Evolutionary conservation across 1,139 yeast species (phyloP).

Genomic region (Blastobotrys illinoisensis): DNA sequence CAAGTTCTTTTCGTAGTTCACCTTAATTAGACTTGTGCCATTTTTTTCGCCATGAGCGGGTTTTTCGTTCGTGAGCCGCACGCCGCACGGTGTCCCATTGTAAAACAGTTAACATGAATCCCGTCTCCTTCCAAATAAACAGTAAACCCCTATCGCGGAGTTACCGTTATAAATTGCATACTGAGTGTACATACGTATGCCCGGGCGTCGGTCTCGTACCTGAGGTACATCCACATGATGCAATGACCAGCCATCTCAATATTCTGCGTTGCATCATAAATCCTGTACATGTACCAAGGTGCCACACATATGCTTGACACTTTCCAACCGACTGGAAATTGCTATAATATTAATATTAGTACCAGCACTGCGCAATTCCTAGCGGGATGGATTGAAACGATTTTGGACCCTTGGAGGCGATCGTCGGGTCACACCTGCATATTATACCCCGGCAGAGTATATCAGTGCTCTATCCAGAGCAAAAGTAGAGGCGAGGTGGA

Average conservation of each 20-base stretch:
- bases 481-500: not conserved
- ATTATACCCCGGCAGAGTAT: not conserved
- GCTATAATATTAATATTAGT: not conserved
- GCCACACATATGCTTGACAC: not conserved
- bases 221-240: not conserved
- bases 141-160: not conserved
- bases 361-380: too few relatives aligned
- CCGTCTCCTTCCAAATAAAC: not conserved
- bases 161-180: not conserved
- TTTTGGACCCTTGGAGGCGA: not conserved
- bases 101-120: not conserved
- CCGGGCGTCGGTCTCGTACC: not conserved
- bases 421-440: not conserved
- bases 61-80: too few relatives aligned
- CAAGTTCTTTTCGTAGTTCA: slow-evolving; percentile 54
- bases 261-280: not conserved
- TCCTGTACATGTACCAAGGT: not conserved
- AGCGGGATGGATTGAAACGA: too few relatives aligned
- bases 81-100: not conserved
- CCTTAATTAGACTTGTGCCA: not conserved
- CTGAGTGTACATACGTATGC: too few relatives aligned
- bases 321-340: not conserved
- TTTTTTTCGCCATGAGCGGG: too few relatives aligned
- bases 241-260: not conserved
- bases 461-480: not conserved